Evolutionary conservation across 75 land plant genomes (phyloP).

Genomic region (Picea sitchensis): DNA sequence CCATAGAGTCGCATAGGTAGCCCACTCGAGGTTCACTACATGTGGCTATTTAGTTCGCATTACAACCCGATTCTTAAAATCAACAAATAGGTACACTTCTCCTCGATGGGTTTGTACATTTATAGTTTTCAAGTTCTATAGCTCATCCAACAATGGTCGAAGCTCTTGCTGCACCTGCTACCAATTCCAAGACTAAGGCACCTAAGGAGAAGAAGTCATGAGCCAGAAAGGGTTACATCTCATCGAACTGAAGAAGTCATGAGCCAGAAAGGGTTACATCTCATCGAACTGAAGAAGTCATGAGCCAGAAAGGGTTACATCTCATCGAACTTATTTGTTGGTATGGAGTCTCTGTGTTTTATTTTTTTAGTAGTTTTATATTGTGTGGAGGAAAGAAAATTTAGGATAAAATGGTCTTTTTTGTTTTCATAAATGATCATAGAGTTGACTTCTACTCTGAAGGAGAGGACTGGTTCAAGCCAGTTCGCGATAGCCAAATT

Average conservation of each 20-base stretch:
- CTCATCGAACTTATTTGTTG: too few species aligned
- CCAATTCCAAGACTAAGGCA: conserved; percentile 2
- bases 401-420: not conserved
- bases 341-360: not conserved
- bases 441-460: conserved; percentile 33
- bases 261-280: conserved; percentile 16
- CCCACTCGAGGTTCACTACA: not conserved
- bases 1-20: not conserved
- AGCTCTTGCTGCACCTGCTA: not conserved
- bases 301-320: conserved; percentile 15
- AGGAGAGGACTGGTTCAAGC: conserved; percentile 47
- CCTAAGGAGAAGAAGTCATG: conserved; percentile 22
- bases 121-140: not conserved
- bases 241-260: conserved; percentile 33
- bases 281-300: conserved; percentile 36
- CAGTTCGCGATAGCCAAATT: conserved; percentile 38
- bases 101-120: not conserved
- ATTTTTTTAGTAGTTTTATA: not conserved
- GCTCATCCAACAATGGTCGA: not conserved
- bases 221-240: conserved; percentile 16
- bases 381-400: not conserved
- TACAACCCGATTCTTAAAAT: not conserved
- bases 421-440: conserved; percentile 19
- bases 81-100: not conserved
- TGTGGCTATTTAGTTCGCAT: conserved; percentile 5